phyloP scores from a whole-genome alignment of 208 protist genomes.

The Trypanosoma boissoni region DNA sequence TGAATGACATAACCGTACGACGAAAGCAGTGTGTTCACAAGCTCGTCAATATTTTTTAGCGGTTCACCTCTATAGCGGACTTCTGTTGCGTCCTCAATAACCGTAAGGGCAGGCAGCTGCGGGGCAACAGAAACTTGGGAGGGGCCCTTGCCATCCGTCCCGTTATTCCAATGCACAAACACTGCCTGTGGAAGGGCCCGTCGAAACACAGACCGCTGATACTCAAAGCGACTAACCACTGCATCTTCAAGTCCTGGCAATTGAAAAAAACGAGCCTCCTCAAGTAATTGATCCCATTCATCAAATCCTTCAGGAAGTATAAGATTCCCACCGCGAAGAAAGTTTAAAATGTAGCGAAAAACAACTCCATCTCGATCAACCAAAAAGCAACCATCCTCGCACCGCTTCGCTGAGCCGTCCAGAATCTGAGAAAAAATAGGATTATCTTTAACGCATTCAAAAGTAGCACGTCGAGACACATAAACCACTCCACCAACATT shows the following conservation, averaged over 20 bases:
- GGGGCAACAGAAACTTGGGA: conserved; percentile 34
- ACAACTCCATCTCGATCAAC: conserved; percentile 60
- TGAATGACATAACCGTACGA: conserved; percentile 66
- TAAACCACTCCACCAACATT: conserved; percentile 69
- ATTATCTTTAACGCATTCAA: conserved; percentile 31
- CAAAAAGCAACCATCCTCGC: conserved; percentile 58
- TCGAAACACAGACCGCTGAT: conserved; percentile 52
- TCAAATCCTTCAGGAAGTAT: conserved; percentile 46
- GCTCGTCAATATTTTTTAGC: conserved; percentile 51
- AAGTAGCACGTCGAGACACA: conserved; percentile 34
- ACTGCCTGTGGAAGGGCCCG: conserved; percentile 58
- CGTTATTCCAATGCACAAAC: conserved; percentile 52
- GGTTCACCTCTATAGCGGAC: conserved; percentile 29
- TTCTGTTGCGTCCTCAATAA: conserved; percentile 22
- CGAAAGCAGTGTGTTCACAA: conserved; percentile 50
- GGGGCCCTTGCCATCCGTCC: background rate
- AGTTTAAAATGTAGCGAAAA: conserved; percentile 69
- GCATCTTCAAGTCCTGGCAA: conserved; percentile 36
- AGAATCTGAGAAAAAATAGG: conserved; percentile 59
- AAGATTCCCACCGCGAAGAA: conserved; percentile 46
- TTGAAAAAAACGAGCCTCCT: conserved; percentile 45
- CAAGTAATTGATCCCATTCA: conserved; percentile 67
- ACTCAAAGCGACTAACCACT: conserved; percentile 51
- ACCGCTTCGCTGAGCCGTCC: conserved; percentile 24
- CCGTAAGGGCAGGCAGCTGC: conserved; percentile 35